These are phyloP conservation scores for Kluyveromyces aestuarii DNA, from an alignment of 805 yeast species.

Conservation along the genomic window DNA sequence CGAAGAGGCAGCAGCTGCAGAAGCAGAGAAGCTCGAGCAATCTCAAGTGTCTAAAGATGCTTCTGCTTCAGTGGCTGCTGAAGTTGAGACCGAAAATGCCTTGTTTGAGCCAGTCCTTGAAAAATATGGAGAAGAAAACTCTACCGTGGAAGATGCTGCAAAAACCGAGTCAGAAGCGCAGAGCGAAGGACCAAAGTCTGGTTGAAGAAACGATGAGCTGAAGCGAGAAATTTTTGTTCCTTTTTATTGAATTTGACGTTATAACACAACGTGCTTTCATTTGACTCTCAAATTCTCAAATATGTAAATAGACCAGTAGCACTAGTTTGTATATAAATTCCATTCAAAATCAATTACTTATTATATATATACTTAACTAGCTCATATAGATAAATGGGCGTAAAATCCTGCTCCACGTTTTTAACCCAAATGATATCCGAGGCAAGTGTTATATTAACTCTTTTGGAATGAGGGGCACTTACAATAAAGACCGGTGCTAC, in stretches of 20 bases:
- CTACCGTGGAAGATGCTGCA: neutral
- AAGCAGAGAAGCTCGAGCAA: slow-evolving; percentile 12
- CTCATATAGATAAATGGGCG: slow-evolving; percentile 14
- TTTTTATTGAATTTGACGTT: neutral
- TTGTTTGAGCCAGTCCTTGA: slow-evolving; percentile 9
- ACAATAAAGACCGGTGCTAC: slow-evolving; percentile 20
- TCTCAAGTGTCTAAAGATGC: slow-evolving; percentile 3
- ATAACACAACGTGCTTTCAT: neutral
- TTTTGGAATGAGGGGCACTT: neutral
- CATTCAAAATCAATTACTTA: neutral
- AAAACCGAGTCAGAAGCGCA: neutral
- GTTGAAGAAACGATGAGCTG: neutral
- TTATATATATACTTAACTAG: slow-evolving; percentile 1
- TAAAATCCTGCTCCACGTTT: slow-evolving; percentile 11
- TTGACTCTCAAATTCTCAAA: neutral
- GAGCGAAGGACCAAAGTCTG: neutral
- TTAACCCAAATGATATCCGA: slow-evolving; percentile 58
- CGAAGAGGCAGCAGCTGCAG: slow-evolving; percentile 45
- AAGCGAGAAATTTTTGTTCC: neutral
- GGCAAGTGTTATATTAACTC: slow-evolving; percentile 35
- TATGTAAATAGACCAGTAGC: neutral
- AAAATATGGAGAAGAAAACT: slow-evolving; percentile 5
- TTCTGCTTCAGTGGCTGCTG: slow-evolving; percentile 8
- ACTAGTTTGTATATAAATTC: slow-evolving; percentile 4
- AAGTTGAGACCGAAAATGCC: slow-evolving; percentile 9